Percentiles rank a stretch among this genome's conserved stretches.
Evolutionary conservation across 2,329 filamentous ascomycete species (phyloP).

Genomic region (Colletotrichum siamense): DNA sequence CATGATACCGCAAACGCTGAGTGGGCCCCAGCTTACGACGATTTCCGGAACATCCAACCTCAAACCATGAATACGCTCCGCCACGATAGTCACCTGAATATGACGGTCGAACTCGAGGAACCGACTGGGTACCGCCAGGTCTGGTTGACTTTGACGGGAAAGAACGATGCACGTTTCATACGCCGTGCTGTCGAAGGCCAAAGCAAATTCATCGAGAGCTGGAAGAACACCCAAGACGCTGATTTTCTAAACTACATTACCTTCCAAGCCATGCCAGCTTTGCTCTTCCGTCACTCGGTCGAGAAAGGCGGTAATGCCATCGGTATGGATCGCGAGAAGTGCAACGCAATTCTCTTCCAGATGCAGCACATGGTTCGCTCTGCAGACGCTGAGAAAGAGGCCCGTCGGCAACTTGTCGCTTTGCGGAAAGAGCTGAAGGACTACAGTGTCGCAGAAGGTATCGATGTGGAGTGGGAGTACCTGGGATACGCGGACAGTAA

Average conservation of each 20-base stretch:
- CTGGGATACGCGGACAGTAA: constrained; percentile 45
- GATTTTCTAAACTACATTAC: not conserved
- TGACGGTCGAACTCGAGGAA: constrained; percentile 11
- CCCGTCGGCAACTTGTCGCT: not conserved
- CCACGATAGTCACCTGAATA: constrained; percentile 4
- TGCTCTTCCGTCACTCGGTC: not conserved
- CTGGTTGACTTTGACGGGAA: not conserved
- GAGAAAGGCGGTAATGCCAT: not conserved
- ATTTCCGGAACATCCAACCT: not conserved
- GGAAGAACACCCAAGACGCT: not conserved
- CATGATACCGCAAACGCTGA: not conserved
- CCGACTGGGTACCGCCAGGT: not conserved
- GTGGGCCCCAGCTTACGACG: not conserved
- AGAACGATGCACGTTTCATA: not conserved
- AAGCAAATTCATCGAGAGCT: not conserved
- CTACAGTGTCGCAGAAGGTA: not conserved
- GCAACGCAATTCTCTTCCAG: not conserved
- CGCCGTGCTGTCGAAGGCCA: not conserved
- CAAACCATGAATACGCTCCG: not conserved
- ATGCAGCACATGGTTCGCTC: not conserved
- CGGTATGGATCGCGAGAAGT: not conserved
- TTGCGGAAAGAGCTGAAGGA: not conserved
- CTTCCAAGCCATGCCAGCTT: not conserved
- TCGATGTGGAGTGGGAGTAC: constrained; percentile 1
- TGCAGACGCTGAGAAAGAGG: not conserved